phyloP scores from a whole-genome alignment of 768 basidiomycete genomes.

The Kwoniella dejecticola region DNA sequence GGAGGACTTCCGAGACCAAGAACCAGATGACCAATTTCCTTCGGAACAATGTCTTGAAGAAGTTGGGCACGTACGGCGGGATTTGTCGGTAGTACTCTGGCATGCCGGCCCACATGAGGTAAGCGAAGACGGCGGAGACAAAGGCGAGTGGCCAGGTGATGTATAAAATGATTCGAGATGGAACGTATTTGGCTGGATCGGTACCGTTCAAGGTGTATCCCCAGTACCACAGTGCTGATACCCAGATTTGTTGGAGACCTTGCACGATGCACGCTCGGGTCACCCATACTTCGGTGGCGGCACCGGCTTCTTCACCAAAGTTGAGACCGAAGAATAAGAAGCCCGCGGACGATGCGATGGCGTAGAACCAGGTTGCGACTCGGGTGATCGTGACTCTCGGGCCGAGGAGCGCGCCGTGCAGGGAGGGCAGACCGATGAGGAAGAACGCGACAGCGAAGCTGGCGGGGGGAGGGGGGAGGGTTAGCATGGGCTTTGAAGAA shows the following conservation, averaged over 20 bases:
- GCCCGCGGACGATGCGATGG: slow-evolving; percentile 85
- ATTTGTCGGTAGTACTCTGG: slow-evolving; percentile 73
- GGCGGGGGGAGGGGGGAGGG: too few species aligned
- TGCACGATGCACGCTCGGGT: slow-evolving; percentile 88
- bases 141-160: slow-evolving; percentile 79
- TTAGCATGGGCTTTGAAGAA: too few species aligned
- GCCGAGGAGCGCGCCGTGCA: slow-evolving; percentile 63
- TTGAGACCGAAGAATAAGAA: slow-evolving; percentile 94
- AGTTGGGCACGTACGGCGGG: slow-evolving; percentile 91
- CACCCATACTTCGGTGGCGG: slow-evolving; percentile 93
- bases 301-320: slow-evolving; percentile 97
- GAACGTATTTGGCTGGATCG: slow-evolving; percentile 59
- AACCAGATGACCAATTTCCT: slow-evolving; percentile 93
- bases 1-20: slow-evolving; percentile 83
- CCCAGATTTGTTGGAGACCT: slow-evolving; percentile 94
- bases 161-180: slow-evolving; percentile 83
- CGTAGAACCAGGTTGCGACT: slow-evolving; percentile 85
- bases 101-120: slow-evolving; percentile 80
- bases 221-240: slow-evolving; percentile 95
- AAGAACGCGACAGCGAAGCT: slow-evolving; percentile 84
- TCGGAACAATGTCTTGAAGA: slow-evolving; percentile 83
- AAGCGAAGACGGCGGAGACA: slow-evolving; percentile 74
- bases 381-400: slow-evolving; percentile 71
- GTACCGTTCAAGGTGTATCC: slow-evolving; percentile 71
- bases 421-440: slow-evolving; percentile 82